Evolutionary conservation across 2,329 filamentous ascomycete species (phyloP).

Genomic region (Xylariaceae sp.): DNA sequence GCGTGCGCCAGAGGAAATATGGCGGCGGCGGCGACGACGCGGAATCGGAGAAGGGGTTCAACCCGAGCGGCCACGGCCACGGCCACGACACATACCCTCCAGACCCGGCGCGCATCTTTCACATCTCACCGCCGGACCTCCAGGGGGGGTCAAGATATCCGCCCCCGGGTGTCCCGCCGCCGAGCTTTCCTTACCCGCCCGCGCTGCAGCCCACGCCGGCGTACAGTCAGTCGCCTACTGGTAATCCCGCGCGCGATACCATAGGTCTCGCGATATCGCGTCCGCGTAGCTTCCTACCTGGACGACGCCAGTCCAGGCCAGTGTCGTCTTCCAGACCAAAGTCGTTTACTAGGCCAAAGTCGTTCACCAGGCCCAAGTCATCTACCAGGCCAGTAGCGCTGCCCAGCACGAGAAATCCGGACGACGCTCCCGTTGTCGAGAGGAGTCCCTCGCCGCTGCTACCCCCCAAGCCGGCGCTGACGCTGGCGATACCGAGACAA

Average conservation of each 20-base stretch:
- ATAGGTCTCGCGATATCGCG: conserved; percentile 40
- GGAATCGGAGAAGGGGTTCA: conserved; percentile 29
- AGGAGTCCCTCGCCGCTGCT: conserved; percentile 35
- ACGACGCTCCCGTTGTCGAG: conserved; percentile 11
- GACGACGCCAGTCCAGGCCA: too few relatives aligned
- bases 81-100: conserved; percentile 29
- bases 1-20: conserved; percentile 33
- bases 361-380: conserved; percentile 2
- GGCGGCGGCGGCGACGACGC: conserved; percentile 10
- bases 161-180: too few relatives aligned
- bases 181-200: too few relatives aligned
- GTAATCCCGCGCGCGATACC: conserved; percentile 21
- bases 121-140: conserved; percentile 34
- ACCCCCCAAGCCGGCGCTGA: conserved; percentile 37
- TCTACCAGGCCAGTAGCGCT: conserved; percentile 8
- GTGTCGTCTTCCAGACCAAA: conserved; percentile 3
- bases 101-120: conserved; percentile 24
- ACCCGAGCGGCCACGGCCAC: conserved; percentile 28
- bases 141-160: too few relatives aligned
- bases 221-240: too few relatives aligned
- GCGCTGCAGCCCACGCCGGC: too few relatives aligned
- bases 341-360: conserved; percentile 1
- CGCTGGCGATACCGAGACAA: conserved; percentile 28
- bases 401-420: conserved; percentile 7
- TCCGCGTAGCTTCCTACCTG: conserved; percentile 17